A percentile compares a stretch with the other conserved stretches of the same genome.
Evolutionary conservation across 495 filamentous ascomycete species (phyloP).

Genomic region (Friedmanniomyces endolithicus): DNA sequence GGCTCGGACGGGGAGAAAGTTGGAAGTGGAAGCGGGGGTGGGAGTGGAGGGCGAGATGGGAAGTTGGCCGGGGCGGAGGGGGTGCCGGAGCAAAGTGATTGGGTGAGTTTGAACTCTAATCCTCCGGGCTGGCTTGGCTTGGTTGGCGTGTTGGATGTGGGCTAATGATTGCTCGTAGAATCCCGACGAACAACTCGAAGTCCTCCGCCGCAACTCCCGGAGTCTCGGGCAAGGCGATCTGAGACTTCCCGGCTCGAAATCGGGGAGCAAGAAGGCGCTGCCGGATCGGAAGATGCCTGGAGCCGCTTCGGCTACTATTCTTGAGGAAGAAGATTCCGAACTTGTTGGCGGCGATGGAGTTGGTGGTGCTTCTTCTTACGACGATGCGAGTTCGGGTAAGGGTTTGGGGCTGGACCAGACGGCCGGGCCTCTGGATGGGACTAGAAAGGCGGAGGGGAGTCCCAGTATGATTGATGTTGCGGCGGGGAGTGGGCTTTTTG

Average conservation of each 20-base stretch:
- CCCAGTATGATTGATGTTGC: neutral
- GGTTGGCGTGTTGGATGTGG: too few species aligned
- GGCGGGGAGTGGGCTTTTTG: neutral
- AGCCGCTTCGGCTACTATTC: neutral
- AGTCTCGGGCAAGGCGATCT: constrained; percentile 9
- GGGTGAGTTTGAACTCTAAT: constrained; percentile 48
- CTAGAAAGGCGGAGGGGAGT: neutral
- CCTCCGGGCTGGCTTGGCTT: neutral
- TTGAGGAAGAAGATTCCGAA: neutral
- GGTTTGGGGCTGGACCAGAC: neutral
- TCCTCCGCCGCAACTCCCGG: constrained; percentile 40
- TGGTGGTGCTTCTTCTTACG: neutral
- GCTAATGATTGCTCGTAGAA: too few species aligned
- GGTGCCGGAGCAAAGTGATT: constrained; percentile 72
- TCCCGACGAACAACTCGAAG: constrained; percentile 54
- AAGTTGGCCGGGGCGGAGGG: constrained; percentile 63
- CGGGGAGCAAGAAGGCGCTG: neutral
- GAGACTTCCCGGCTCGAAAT: constrained; percentile 4
- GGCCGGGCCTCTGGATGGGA: neutral
- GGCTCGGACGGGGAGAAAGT: constrained; percentile 37
- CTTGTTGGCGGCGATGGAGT: neutral
- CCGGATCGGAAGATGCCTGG: constrained; percentile 1
- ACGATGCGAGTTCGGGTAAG: too few species aligned
- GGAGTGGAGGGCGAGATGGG: constrained; percentile 41
- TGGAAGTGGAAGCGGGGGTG: constrained; percentile 20